phyloP scores from a whole-genome alignment of 768 basidiomycete genomes.

The Tylopilus vinaceipallidus region DNA sequence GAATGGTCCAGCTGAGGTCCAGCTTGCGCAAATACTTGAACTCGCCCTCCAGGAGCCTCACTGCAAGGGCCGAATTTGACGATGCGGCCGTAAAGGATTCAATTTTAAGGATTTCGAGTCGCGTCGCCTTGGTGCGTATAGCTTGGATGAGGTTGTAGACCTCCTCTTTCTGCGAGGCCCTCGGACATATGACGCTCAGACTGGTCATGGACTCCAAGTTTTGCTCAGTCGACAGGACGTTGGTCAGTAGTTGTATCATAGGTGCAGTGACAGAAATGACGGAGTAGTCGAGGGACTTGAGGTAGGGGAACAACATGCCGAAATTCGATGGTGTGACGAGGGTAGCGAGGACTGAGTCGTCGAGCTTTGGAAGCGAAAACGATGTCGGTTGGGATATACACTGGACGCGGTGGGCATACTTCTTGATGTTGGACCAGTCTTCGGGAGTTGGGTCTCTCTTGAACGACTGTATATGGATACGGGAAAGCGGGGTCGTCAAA shows the following conservation, averaged over 20 bases:
- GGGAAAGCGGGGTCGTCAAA: neutral
- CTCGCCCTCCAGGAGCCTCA: slow-evolving; percentile 16
- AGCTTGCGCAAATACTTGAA: slow-evolving; percentile 24
- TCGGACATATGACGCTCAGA: slow-evolving; percentile 26
- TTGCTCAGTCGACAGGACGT: slow-evolving; percentile 18
- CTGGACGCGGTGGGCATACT: slow-evolving; percentile 26
- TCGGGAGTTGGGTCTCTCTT: slow-evolving; percentile 14
- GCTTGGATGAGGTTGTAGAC: slow-evolving; percentile 24
- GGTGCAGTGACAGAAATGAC: slow-evolving; percentile 23
- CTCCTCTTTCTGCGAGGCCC: slow-evolving; percentile 13
- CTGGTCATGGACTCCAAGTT: slow-evolving; percentile 18
- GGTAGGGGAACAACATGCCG: slow-evolving; percentile 22
- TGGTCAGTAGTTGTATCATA: slow-evolving; percentile 18
- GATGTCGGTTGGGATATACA: slow-evolving; percentile 24
- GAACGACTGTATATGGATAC: slow-evolving; percentile 15
- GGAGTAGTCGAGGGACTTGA: slow-evolving; percentile 27
- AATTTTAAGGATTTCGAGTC: slow-evolving; percentile 19
- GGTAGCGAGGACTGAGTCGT: slow-evolving; percentile 22
- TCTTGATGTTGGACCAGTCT: slow-evolving; percentile 24
- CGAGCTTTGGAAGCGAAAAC: slow-evolving; percentile 20
- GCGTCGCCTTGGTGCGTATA: slow-evolving; percentile 20
- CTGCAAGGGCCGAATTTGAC: slow-evolving; percentile 7
- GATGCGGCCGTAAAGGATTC: slow-evolving; percentile 22
- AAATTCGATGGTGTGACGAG: slow-evolving; percentile 24
- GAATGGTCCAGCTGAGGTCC: slow-evolving; percentile 24